Percentiles rank a stretch among this genome's conserved stretches.
Evolutionary conservation across 257 asterid species (phyloP).

Genomic region (Jacaranda mimosifolia): DNA sequence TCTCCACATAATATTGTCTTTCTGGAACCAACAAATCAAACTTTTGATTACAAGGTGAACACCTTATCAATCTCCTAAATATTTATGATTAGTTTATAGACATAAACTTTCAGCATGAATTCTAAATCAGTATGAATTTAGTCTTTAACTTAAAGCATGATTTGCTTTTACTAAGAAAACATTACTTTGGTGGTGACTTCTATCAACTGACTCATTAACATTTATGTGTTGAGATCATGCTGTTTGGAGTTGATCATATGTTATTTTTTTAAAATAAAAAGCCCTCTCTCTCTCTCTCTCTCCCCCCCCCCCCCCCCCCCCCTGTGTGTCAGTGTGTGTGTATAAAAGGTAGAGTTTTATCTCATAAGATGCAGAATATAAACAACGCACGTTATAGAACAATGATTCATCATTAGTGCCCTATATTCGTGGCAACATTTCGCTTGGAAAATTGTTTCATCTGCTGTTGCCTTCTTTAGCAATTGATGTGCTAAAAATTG

Average conservation of each 20-base stretch:
- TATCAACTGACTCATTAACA: background rate
- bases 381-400: background rate
- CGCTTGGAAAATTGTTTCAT: constrained; percentile 17
- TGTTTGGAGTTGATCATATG: background rate
- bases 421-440: background rate
- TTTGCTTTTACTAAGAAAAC: constrained; percentile 1
- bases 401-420: background rate
- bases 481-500: background rate
- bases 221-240: constrained; percentile 20
- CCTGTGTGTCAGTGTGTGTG: background rate
- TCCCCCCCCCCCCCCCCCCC: too few species aligned
- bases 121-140: constrained; percentile 8
- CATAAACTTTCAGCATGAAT: constrained; percentile 1
- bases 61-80: constrained; percentile 10
- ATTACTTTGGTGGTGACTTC: background rate
- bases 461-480: constrained; percentile 24
- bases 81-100: constrained; percentile 20
- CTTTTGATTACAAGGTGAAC: constrained; percentile 83
- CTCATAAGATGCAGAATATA: constrained; percentile 6
- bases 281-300: background rate
- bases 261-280: background rate
- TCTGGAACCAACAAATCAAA: constrained; percentile 76
- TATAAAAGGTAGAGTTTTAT: background rate
- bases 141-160: background rate
- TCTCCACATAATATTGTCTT: constrained; percentile 57